Base-by-base conservation (phyloP, 169 alveolate genomes). In the Cyclospora cayetanensis region DNA sequence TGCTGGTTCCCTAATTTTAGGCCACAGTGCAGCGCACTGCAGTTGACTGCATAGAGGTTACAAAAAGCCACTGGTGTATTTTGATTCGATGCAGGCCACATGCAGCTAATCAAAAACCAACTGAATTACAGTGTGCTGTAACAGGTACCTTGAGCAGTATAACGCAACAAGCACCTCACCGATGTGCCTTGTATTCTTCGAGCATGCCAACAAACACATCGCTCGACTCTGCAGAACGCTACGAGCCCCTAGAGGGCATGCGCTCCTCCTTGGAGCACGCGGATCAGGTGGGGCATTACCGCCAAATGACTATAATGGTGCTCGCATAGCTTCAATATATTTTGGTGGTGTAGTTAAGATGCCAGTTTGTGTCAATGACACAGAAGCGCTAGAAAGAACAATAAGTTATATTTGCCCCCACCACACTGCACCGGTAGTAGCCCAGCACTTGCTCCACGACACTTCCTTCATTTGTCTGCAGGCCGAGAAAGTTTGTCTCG, bases 211-310 rank as follows among this genome's bases (percentile, higher is more conserved):
- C 63, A 98, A 97, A 87, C 99, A 98, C 92, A 94, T 98, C 43
- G 91, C 96, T 35, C 96, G 98, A 41, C 97, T 98, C 41, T 94
- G 98, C 34, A 92, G 99, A 43, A 97, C 97, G 22, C 84, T 96
- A 68, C 95, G 96, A 76, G 95, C 96, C 66, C 99, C 99, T 2
- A 97, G 98, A 41, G 99, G 99, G 29, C 97, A 98, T 90, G 98
- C 98, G 20, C 94, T 98, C 55, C 93, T 98, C 39, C 97, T 98
- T 29, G 99, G 99, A n/a, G 97, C 97, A n/a, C 98, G 98, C 29
- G 99, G 99, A 18, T 97, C 98, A 22, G 99, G 99, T 9, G 88
- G 22, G 63, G 27, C 63, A 18, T 50, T 2, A 50, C 0, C 22
- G 63, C 63, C 63, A 50, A 50, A 50, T 18, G 63, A 18, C 0